Percentiles rank a stretch among this genome's conserved stretches.
Conservation (phyloP, 495 filamentous ascomycete species). For the Penicillium cinerascens region DNA sequence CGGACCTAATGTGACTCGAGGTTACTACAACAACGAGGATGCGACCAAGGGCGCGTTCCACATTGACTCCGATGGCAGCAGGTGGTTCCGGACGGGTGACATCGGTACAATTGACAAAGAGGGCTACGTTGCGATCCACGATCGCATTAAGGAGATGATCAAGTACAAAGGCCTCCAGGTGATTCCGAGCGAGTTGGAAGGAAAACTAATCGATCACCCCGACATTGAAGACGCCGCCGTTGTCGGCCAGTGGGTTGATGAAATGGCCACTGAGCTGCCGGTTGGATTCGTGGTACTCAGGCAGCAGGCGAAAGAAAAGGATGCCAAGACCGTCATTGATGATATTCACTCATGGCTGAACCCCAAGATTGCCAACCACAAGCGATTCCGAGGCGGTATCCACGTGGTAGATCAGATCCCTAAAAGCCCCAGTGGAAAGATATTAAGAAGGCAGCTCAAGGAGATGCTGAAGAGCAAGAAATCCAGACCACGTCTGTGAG, state of each 20-base stretch:
- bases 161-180: constrained; percentile 79
- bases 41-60: constrained; percentile 58
- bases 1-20: constrained; percentile 59
- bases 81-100: constrained; percentile 58
- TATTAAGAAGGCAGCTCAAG: constrained; percentile 63
- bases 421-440: constrained; percentile 77
- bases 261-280: constrained; percentile 66
- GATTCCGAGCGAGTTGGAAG: constrained; percentile 74
- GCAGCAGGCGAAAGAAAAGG: constrained; percentile 25
- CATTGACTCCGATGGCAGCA: constrained; percentile 47
- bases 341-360: constrained; percentile 40
- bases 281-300: constrained; percentile 66
- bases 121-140: constrained; percentile 59
- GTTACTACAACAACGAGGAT: constrained; percentile 63
- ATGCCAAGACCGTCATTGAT: constrained; percentile 29
- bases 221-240: constrained; percentile 74
- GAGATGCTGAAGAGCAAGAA: constrained; percentile 23
- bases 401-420: constrained; percentile 70
- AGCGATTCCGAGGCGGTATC: constrained; percentile 71
- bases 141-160: constrained; percentile 76
- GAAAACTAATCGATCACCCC: constrained; percentile 58
- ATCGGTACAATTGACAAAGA: constrained; percentile 49
- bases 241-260: constrained; percentile 58
- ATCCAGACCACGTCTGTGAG: constrained; percentile 14
- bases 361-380: constrained; percentile 55